Evolutionary conservation across 169 alveolate genomes (phyloP), one percentile per base, ranked within the genome.

Genomic region (Cryptosporidium muris): DNA sequence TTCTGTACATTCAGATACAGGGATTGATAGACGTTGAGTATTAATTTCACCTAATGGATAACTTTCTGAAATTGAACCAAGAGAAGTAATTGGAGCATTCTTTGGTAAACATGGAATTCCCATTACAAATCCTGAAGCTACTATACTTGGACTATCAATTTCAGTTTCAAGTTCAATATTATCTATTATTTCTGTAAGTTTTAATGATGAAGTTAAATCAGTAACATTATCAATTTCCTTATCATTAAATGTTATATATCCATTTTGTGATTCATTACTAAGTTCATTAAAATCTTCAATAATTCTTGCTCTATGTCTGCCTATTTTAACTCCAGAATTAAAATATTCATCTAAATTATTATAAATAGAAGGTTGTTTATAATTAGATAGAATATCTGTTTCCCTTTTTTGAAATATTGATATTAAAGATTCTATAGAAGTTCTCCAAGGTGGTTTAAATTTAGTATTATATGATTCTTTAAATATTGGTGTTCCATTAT

Each of bases 41-140:
- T 60, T 60, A 16, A 8, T 40, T 5, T 37, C 16, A 11, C 34
- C n/a, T 4, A 11, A 3, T 7, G 7, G 9, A 38, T 51, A 52
- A 25, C 65, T 65, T 7, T 67, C 58, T 7, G 74, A 58, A 11
- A 74, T 53, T 8, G 85, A 74, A 34, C 85, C 85, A 16, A 74
- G 43, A 25, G 85, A 74, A 40, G 85, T 74, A 42, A 58, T 53
- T 47, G 85, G 74, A 37, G 85, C 60, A 2, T 60, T 43, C 16
- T 40, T 63, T 16, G 85, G 85, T 12, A 74, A 49, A 14, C 85
- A 74, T 43, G 74, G 54, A 34, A 74, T 68, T 43, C 85, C 85
- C 85, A 74, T 74, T 0, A 74, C 85, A 74, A 74, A 74, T 14
- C 85, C 85, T n/a, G 85, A 74, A 43, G 85, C 49, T 25, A 74